Evolutionary conservation across 2,329 filamentous ascomycete species (phyloP), one percentile per base, ranked within the genome.

Genomic region (Pyricularia sp.): DNA sequence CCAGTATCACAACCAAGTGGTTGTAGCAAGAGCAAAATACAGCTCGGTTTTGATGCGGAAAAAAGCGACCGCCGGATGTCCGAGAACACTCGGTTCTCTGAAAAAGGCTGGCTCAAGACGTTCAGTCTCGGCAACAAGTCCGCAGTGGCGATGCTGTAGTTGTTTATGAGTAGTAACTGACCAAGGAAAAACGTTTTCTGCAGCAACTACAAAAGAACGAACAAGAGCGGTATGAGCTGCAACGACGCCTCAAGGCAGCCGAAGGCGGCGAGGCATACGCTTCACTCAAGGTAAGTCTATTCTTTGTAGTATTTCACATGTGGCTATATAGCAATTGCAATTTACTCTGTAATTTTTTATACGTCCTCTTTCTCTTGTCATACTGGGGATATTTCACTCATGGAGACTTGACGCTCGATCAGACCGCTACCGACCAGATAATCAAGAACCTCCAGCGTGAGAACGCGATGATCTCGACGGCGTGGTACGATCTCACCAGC

Each of bases 401-500:
- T 65, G 58, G n/a, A 61, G 14, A 28, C 11, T 25, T 25, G 25
- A 61, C n/a, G 25, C 25, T 28, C 6, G 42, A 55, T 55, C 74
- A 87, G 83, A 82, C 83, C 63, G 80, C 83, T 68, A 78, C 78
- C 71, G 85, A 88, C 65, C 80, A 85, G 74, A 80, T 82, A 67
- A 85, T 92, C 75, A 87, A 88, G 72, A 91, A 89, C 73, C 85
- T 96, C 70, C 86, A 91, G 77, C 87, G 90, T 73, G 92, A 96
- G 78, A 93, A 92, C 77, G 85, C 85, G 58, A 84, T 95, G 76
- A 92, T 96, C 74, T 84, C 90, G 30, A 91, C 89, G n/a, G 92
- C 92, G 2, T 96, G 92, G 92, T 94, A 94, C 79, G 92, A 94
- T 78, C 85, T 95, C 74, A 89, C 90, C 30, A 89, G 85, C 76